These are phyloP conservation scores for Penicillium sp. DNA, from an alignment of 2,329 filamentous ascomycete genomes.

Conservation along the genomic window DNA sequence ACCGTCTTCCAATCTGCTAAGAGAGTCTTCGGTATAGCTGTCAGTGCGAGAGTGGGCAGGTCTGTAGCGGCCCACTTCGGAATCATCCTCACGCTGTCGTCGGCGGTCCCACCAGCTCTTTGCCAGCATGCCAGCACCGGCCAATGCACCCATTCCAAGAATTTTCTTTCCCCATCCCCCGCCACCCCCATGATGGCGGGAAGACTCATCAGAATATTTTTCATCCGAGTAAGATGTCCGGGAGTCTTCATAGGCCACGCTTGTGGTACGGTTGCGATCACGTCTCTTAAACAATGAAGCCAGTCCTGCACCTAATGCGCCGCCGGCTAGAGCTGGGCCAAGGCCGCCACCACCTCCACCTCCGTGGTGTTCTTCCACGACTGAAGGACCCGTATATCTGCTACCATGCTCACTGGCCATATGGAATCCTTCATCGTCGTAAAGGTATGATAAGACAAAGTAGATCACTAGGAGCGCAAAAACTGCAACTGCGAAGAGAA, in stretches of 20 bases:
- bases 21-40: constrained; percentile 48
- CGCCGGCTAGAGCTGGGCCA: constrained; percentile 53
- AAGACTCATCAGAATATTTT: constrained; percentile 65
- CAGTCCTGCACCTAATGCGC: constrained; percentile 63
- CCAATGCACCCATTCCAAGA: constrained; percentile 64
- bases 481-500: constrained; percentile 82
- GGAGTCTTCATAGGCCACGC: constrained; percentile 50
- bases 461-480: constrained; percentile 74
- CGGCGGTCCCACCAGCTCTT: constrained; percentile 65
- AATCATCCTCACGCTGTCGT: constrained; percentile 59
- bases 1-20: constrained; percentile 59
- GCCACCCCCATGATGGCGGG: constrained; percentile 50
- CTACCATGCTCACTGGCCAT: constrained; percentile 63
- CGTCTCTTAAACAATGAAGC: constrained; percentile 56
- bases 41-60: constrained; percentile 57
- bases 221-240: constrained; percentile 69
- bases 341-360: constrained; percentile 56
- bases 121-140: constrained; percentile 68
- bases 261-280: constrained; percentile 52
- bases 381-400: constrained; percentile 60
- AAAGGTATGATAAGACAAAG: constrained; percentile 79
- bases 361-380: constrained; percentile 53
- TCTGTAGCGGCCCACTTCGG: constrained; percentile 59
- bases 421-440: constrained; percentile 56
- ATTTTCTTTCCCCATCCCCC: constrained; percentile 66